A percentile compares a stretch with the other conserved stretches of the same genome.
phyloP scores from a whole-genome alignment of 2,329 filamentous ascomycete species.

The Aspergillus calidoustus region DNA sequence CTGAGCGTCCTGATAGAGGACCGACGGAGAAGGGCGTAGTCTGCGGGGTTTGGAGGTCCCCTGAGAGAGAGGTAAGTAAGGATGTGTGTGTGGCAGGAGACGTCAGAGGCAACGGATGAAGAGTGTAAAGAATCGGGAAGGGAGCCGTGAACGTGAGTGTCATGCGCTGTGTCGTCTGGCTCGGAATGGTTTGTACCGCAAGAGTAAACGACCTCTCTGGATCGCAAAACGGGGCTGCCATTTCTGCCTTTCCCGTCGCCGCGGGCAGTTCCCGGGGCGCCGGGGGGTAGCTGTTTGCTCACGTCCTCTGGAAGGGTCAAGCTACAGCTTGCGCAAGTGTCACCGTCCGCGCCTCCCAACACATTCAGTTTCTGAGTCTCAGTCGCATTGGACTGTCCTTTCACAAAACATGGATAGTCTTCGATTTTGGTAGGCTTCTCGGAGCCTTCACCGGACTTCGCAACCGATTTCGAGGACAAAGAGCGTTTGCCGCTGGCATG shows the following conservation, averaged over 20 bases:
- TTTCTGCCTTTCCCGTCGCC: conserved; percentile 55
- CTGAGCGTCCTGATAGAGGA: conserved; percentile 63
- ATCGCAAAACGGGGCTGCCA: conserved; percentile 60
- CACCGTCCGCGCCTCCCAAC: conserved; percentile 51
- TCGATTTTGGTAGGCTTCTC: conserved; percentile 45
- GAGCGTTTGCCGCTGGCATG: conserved; percentile 23
- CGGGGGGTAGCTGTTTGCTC: conserved; percentile 57
- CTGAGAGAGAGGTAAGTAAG: conserved; percentile 63
- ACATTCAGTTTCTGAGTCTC: conserved; percentile 53
- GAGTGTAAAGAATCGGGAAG: conserved; percentile 45
- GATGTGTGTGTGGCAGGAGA: conserved; percentile 59
- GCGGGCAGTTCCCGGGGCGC: conserved; percentile 56
- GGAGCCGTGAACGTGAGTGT: conserved; percentile 43
- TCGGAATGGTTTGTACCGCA: conserved; percentile 49
- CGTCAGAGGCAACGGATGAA: conserved; percentile 49
- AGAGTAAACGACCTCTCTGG: conserved; percentile 58
- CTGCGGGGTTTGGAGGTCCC: conserved; percentile 57
- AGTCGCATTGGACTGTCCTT: conserved; percentile 39
- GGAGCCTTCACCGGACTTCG: conserved; percentile 21
- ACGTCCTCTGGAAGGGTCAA: conserved; percentile 60
- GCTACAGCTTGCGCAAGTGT: conserved; percentile 62
- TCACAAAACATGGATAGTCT: conserved; percentile 58
- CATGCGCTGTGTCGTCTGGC: conserved; percentile 39
- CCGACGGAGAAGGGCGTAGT: conserved; percentile 60
- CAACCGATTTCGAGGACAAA: conserved; percentile 20